These are phyloP conservation scores for Cystobasidium ongulense DNA, from an alignment of 768 basidiomycete species.

Conservation along the genomic window DNA sequence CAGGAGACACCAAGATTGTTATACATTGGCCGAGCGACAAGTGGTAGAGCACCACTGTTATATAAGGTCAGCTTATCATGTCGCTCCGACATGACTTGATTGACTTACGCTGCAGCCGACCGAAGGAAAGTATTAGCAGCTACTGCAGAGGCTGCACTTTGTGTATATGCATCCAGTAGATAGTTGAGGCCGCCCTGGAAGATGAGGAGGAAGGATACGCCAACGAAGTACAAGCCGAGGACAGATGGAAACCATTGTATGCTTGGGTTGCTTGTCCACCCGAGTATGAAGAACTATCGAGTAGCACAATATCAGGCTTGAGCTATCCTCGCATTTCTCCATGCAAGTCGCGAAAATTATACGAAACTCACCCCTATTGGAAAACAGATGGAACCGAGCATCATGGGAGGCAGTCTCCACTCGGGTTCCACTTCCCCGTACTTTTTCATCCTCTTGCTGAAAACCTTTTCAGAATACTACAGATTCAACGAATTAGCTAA, in stretches of 20 bases:
- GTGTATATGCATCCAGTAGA: constrained; percentile 44
- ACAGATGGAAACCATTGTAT: constrained; percentile 40
- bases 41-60: constrained; percentile 39
- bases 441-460: constrained; percentile 40
- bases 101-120: constrained; percentile 40
- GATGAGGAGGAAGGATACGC: constrained; percentile 45
- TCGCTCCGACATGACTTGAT: not conserved
- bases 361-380: constrained; percentile 40
- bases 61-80: constrained; percentile 1
- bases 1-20: constrained; percentile 43
- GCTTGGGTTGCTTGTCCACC: constrained; percentile 24
- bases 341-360: constrained; percentile 21
- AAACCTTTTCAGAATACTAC: constrained; percentile 40
- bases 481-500: too few relatives aligned
- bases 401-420: constrained; percentile 45
- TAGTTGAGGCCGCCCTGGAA: constrained; percentile 44
- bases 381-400: constrained; percentile 44
- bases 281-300: not conserved
- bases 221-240: constrained; percentile 43
- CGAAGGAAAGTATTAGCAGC: constrained; percentile 45
- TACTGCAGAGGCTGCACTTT: constrained; percentile 42
- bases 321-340: not conserved
- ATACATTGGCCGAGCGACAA: constrained; percentile 44
- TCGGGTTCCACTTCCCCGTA: constrained; percentile 43
- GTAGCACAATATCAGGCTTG: constrained; percentile 7